Evolutionary conservation across 306 rosid species (phyloP), one percentile per base, ranked within the genome.

Genomic region (Dryas drummondii): DNA sequence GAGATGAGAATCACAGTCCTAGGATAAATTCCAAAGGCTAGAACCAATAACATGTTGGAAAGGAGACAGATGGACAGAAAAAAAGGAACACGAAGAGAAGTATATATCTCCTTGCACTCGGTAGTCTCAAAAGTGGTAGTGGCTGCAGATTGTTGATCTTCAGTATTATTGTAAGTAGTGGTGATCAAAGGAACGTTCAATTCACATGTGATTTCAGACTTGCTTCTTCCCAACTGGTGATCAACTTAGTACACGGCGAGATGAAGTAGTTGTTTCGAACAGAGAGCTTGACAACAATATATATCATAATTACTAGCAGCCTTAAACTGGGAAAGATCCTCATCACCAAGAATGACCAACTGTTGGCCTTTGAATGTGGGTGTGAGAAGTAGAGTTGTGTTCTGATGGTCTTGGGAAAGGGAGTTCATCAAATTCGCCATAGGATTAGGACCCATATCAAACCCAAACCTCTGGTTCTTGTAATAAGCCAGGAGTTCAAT

Each of bases 401-500:
- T 27, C 42, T 27, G 9, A 4, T 59, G 27, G 8, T 8, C 44
- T 32, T 60, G 66, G 66, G 27, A 32, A 60, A 60, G 27, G 12
- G 66, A 32, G 66, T 15, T 32, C 66, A 60, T 22, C 22, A 22
- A 27, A 37, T 60, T 60, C 16, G n/a, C 66, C 66, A 32, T 60
- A 16, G 22, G 22, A 19, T 19, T 19, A 19, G 22, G 22, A 22
- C 22, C 22, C 22, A 22, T 22, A 22, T 22, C 22, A 22, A 22
- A 22, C 22, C 66, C 16, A 60, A 60, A 60, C n/a, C 44, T 60
- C 66, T 60, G 66, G 16, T 32, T 32, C 44, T 60, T 26, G 45
- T 60, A 60, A 60, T 60, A 60, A 60, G 66, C 66, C 42, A 60
- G 7, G 44, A 60, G 3, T 60, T 60, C 42, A 32, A 60, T 41